Conservation (phyloP, 2,329 filamentous ascomycete genomes). For the Sordariomycetes sp. region DNA sequence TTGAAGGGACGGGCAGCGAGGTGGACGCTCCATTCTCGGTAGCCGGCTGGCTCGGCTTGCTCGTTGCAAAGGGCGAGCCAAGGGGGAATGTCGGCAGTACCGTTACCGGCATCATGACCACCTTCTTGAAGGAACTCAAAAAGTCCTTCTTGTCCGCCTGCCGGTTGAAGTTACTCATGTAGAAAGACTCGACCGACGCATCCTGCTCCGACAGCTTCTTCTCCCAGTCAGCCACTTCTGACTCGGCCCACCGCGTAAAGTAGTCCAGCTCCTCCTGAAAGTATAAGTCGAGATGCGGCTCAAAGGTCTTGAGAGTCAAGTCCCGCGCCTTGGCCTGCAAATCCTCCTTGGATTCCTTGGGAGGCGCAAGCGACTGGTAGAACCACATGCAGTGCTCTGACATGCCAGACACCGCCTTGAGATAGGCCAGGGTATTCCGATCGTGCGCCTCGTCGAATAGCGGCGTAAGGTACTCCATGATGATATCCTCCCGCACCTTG, state of each 20-base stretch:
- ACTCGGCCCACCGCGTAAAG: conserved; percentile 65
- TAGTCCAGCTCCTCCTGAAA: conserved; percentile 80
- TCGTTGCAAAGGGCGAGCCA: conserved; percentile 40
- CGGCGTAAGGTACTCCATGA: conserved; percentile 74
- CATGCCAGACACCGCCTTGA: conserved; percentile 75
- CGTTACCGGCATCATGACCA: conserved; percentile 97
- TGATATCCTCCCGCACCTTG: conserved; percentile 69
- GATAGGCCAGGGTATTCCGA: conserved; percentile 59
- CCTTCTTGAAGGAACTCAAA: conserved; percentile 90
- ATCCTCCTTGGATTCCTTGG: conserved; percentile 45
- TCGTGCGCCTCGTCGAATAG: conserved; percentile 81
- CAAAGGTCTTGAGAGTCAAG: conserved; percentile 63
- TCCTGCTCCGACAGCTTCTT: conserved; percentile 85
- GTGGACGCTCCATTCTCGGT: conserved; percentile 14
- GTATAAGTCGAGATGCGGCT: conserved; percentile 88
- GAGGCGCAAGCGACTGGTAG: conserved; percentile 54
- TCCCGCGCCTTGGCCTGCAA: conserved; percentile 50
- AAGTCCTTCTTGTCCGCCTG: conserved; percentile 97
- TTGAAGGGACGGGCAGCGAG: conserved; percentile 5
- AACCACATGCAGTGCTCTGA: conserved; percentile 80
- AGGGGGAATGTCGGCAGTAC: conserved; percentile 61
- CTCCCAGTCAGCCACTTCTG: conserved; percentile 76
- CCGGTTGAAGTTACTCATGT: conserved; percentile 89
- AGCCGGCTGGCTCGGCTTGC: conserved; percentile 18
- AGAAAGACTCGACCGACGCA: conserved; percentile 80